Evolutionary conservation across 2,329 filamentous ascomycete genomes (phyloP).

Genomic region (Aureobasidium lini): DNA sequence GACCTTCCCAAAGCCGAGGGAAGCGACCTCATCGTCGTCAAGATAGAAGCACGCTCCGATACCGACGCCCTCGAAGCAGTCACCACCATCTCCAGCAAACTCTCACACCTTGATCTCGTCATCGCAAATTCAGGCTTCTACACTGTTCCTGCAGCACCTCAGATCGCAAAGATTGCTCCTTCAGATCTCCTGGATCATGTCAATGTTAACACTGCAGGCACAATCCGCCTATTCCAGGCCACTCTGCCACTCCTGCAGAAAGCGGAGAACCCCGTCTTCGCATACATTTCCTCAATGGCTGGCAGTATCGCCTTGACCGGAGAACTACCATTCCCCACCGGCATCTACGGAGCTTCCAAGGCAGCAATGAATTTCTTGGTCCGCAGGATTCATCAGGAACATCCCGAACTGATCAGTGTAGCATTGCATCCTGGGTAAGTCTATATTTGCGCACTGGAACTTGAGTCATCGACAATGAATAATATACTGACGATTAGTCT

Average conservation of each 20-base stretch:
- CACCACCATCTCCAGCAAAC: background rate
- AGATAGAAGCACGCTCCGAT: background rate
- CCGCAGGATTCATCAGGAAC: background rate
- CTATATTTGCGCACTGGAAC: background rate
- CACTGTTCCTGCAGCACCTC: background rate
- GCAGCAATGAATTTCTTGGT: background rate
- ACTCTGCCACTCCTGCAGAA: background rate
- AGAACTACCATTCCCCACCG: background rate
- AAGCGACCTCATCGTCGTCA: conserved; percentile 1
- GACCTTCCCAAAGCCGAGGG: background rate
- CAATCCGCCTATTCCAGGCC: background rate
- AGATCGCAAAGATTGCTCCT: background rate
- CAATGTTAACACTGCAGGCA: background rate
- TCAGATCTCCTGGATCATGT: background rate
- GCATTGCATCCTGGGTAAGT: conserved; percentile 3
- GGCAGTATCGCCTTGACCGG: background rate
- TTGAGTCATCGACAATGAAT: background rate
- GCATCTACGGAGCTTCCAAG: background rate
- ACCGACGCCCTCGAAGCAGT: background rate
- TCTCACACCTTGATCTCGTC: background rate
- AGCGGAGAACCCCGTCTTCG: background rate
- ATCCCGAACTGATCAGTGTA: background rate
- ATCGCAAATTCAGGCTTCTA: conserved; percentile 2
- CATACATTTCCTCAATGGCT: background rate
- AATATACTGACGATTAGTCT: background rate